Conservation (phyloP, 257 asterid genomes). For the Fraxinus cuspidata region DNA sequence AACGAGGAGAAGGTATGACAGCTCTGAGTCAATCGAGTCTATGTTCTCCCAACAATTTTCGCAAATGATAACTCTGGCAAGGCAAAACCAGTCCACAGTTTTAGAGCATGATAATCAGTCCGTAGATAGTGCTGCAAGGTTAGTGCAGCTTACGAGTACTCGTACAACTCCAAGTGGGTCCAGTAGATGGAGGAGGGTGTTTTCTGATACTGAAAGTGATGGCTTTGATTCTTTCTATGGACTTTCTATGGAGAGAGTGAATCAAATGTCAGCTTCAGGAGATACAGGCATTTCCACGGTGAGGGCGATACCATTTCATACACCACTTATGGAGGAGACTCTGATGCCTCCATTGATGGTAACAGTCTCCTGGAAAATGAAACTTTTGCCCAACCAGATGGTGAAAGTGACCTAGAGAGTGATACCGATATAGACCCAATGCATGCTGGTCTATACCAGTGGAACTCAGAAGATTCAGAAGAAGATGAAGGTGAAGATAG, state of each 20-base stretch:
- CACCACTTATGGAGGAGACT: conserved; percentile 65
- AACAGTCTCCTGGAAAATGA: conserved; percentile 43
- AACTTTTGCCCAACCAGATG: conserved; percentile 41
- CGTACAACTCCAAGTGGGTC: conserved; percentile 67
- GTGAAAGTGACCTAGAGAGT: conserved; percentile 61
- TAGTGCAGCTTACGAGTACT: conserved; percentile 41
- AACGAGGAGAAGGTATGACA: conserved; percentile 48
- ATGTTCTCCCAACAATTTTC: conserved; percentile 65
- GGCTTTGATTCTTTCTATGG: conserved; percentile 71
- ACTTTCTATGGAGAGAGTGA: conserved; percentile 70
- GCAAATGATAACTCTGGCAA: conserved; percentile 46
- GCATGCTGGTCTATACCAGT: conserved; percentile 75
- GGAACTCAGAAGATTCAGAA: conserved; percentile 66
- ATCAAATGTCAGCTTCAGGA: conserved; percentile 66
- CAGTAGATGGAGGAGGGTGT: conserved; percentile 65
- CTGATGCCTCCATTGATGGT: conserved; percentile 78
- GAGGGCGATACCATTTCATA: conserved; percentile 61
- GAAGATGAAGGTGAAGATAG: conserved; percentile 37
- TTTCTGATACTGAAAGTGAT: conserved; percentile 82
- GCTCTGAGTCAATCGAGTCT: conserved; percentile 64
- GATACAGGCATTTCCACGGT: conserved; percentile 55
- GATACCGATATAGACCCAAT: conserved; percentile 93
- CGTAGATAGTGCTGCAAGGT: conserved; percentile 40
- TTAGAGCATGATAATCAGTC: conserved; percentile 51
- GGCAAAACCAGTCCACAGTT: conserved; percentile 49